Conservation (phyloP, 1,284 basidiomycete species). For the Ustilago curta region DNA sequence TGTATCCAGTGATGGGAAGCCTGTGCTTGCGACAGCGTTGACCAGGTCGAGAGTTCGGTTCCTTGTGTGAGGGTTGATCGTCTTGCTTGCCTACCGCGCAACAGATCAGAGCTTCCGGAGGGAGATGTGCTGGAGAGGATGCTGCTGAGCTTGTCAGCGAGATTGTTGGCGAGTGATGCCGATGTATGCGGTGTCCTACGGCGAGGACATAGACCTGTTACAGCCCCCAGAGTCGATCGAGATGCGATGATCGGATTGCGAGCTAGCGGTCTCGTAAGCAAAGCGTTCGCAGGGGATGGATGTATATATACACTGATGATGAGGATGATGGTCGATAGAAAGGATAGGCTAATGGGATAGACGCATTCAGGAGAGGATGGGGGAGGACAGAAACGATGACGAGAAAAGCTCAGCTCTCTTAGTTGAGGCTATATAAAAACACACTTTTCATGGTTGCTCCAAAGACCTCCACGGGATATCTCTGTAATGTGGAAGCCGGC, state of each 20-base stretch:
- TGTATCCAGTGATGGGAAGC: no score
- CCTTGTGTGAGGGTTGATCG: not conserved
- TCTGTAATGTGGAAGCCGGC: not conserved
- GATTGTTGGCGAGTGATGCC: not conserved
- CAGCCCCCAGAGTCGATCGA: not conserved
- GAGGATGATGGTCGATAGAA: not conserved
- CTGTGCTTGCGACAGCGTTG: no score
- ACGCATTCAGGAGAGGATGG: not conserved
- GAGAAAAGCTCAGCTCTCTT: constrained; percentile 6
- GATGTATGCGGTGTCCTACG: not conserved
- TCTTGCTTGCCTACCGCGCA: constrained; percentile 15
- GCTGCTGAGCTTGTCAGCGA: not conserved
- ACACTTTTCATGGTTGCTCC: not conserved
- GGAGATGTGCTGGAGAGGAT: not conserved
- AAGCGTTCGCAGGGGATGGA: not conserved
- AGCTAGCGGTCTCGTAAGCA: not conserved
- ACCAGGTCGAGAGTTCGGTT: not conserved
- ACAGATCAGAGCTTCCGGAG: not conserved
- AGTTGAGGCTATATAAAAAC: not conserved
- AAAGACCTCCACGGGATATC: constrained; percentile 11
- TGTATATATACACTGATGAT: not conserved
- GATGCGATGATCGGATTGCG: not conserved
- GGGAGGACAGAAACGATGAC: not conserved
- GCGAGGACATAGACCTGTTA: not conserved
- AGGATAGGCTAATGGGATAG: not conserved